Evolutionary conservation across 179 eudicot genomes (phyloP).

Genomic region (Patellifolia procumbens): DNA sequence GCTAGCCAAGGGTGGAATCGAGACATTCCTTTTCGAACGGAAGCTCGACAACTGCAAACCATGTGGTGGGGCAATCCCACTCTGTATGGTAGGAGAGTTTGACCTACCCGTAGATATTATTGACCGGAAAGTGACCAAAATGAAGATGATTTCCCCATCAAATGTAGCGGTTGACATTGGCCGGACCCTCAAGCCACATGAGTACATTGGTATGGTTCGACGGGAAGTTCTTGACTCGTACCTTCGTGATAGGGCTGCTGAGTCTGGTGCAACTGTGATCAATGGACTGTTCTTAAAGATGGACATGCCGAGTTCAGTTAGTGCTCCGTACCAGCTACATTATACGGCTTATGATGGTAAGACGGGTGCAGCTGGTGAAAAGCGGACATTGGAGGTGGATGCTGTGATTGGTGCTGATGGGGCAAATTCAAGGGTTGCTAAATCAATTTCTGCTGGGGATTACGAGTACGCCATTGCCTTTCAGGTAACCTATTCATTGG

Average conservation of each 20-base stretch:
- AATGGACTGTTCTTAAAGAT: slow-evolving; percentile 86
- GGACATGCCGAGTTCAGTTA: slow-evolving; percentile 54
- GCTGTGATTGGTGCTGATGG: slow-evolving; percentile 97
- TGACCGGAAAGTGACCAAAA: slow-evolving; percentile 73
- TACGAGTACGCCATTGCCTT: slow-evolving; percentile 97
- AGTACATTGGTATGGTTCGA: slow-evolving; percentile 91
- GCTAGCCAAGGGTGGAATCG: slow-evolving; percentile 74
- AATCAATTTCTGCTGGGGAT: slow-evolving; percentile 83
- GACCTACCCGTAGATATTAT: slow-evolving; percentile 80
- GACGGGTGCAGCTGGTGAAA: slow-evolving; percentile 65
- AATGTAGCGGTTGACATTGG: slow-evolving; percentile 90
- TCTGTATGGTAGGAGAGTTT: slow-evolving; percentile 89
- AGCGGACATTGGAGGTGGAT: slow-evolving; percentile 69
- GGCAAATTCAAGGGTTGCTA: slow-evolving; percentile 92
- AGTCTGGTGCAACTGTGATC: slow-evolving; percentile 68
- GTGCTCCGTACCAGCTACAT: slow-evolving; percentile 62
- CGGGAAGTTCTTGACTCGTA: slow-evolving; percentile 77
- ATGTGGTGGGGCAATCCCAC: slow-evolving; percentile 86
- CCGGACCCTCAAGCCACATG: slow-evolving; percentile 71
- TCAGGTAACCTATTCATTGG: slow-evolving; percentile 40
- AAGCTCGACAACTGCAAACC: slow-evolving; percentile 86
- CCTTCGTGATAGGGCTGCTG: slow-evolving; percentile 65
- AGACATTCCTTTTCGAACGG: slow-evolving; percentile 65
- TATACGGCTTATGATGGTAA: slow-evolving; percentile 78
- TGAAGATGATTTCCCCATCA: slow-evolving; percentile 94